Conservation (phyloP, 164 flowering plant species). For the Nelumbo lutea region DNA sequence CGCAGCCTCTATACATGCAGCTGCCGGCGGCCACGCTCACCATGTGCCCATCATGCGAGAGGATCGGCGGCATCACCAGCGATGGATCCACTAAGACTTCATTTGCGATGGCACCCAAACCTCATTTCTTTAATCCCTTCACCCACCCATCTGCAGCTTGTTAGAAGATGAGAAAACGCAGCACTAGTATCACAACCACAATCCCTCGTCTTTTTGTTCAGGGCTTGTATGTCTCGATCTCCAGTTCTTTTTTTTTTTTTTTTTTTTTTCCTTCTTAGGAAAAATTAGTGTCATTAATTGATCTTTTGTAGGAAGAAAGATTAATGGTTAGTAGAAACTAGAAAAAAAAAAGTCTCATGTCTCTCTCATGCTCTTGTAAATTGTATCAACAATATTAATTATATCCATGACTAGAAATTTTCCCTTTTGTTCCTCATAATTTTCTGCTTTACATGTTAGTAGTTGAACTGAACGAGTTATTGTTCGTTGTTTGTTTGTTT, state of each 20-base stretch:
- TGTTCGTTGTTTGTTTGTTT: neutral
- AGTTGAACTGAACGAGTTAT: neutral
- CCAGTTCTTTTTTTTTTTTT: neutral
- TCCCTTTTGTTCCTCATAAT: neutral
- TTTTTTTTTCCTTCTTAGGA: neutral
- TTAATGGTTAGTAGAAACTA: neutral
- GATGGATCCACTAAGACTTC: conserved; percentile 32
- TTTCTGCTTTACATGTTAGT: neutral
- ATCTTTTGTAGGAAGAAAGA: conserved; percentile 5
- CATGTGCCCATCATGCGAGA: conserved; percentile 65
- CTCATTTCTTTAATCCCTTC: conserved; percentile 57
- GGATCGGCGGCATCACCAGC: conserved; percentile 17
- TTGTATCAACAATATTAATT: no score
- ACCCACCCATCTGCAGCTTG: conserved; percentile 67
- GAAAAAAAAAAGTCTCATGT: neutral
- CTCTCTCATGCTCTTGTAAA: neutral
- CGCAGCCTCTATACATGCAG: conserved; percentile 57
- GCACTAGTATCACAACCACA: neutral
- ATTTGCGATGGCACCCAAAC: conserved; percentile 37
- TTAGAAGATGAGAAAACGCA: conserved; percentile 4
- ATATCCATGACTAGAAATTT: no score
- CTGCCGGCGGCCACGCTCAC: conserved; percentile 47
- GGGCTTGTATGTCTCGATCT: conserved; percentile 1
- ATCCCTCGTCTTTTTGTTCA: neutral
- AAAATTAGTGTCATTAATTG: conserved; percentile 1